phyloP scores from a whole-genome alignment of 2,329 filamentous ascomycete species.

The Paecilomyces sp. region DNA sequence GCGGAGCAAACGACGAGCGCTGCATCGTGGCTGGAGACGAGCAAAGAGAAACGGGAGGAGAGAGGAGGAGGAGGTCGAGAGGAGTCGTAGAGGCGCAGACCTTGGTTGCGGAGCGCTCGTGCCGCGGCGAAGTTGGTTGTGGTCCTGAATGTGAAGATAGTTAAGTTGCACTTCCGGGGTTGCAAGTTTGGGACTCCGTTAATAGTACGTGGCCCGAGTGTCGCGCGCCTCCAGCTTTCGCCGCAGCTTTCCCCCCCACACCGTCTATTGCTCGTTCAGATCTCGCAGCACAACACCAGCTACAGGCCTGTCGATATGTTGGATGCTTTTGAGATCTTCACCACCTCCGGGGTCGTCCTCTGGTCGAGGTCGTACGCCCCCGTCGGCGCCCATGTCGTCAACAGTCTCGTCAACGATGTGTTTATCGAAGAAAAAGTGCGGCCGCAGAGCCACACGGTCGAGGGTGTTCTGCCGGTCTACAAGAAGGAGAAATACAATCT shows the following conservation, averaged over 20 bases:
- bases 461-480: constrained; percentile 63
- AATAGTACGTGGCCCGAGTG: constrained; percentile 2
- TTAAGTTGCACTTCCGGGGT: constrained; percentile 1
- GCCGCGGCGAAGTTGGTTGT: not conserved
- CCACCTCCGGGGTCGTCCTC: constrained; percentile 90
- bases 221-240: not conserved
- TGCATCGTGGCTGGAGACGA: constrained; percentile 59
- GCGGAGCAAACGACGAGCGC: constrained; percentile 71
- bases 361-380: constrained; percentile 86
- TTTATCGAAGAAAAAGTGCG: constrained; percentile 91
- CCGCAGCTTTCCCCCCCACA: not conserved
- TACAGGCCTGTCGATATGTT: constrained; percentile 55
- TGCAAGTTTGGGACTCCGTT: not conserved
- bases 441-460: constrained; percentile 49
- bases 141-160: not conserved
- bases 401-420: constrained; percentile 90
- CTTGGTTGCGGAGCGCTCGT: not conserved
- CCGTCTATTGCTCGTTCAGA: not conserved
- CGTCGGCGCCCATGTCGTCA: constrained; percentile 76
- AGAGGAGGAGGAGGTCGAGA: not conserved
- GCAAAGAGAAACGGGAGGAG: not conserved
- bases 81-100: not conserved
- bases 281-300: not conserved
- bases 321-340: constrained; percentile 94
- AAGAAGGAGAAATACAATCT: constrained; percentile 89